Conservation (phyloP, 2,329 filamentous ascomycete genomes). For the Colletotrichum higginsianum region DNA sequence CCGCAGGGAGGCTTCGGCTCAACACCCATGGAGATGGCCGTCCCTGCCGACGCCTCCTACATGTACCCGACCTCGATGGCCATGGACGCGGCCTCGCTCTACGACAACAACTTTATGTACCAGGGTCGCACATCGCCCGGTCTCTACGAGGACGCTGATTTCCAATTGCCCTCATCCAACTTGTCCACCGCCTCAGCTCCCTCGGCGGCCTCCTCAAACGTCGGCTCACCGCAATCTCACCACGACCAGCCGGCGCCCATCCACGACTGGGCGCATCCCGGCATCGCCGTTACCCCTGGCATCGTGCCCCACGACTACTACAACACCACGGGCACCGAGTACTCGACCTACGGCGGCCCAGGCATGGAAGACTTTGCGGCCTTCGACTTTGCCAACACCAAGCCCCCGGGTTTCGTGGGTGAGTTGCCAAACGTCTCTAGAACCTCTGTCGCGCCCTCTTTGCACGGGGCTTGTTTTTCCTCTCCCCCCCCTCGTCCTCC, state of each 20-base stretch:
- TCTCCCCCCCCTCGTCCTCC: slow-evolving; percentile 36
- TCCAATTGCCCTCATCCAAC: slow-evolving; percentile 68
- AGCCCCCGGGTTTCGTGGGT: slow-evolving; percentile 69
- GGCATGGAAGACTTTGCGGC: slow-evolving; percentile 66
- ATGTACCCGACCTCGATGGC: slow-evolving; percentile 58
- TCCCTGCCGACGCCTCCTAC: slow-evolving; percentile 62
- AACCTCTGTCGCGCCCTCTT: slow-evolving; percentile 42
- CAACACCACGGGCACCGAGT: slow-evolving; percentile 66
- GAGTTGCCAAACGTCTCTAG: slow-evolving; percentile 62
- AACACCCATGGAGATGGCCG: slow-evolving; percentile 63
- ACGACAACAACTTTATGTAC: slow-evolving; percentile 64
- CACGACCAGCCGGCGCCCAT: slow-evolving; percentile 70
- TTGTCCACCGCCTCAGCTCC: slow-evolving; percentile 73
- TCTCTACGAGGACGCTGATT: slow-evolving; percentile 67
- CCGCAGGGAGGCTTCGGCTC: slow-evolving; percentile 58
- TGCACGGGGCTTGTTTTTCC: slow-evolving; percentile 47
- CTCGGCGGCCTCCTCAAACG: slow-evolving; percentile 77
- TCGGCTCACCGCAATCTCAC: slow-evolving; percentile 77
- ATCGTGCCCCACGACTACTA: slow-evolving; percentile 73
- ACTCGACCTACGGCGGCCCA: slow-evolving; percentile 66
- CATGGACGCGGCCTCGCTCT: slow-evolving; percentile 63
- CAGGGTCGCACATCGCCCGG: slow-evolving; percentile 63
- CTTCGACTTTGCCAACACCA: slow-evolving; percentile 64
- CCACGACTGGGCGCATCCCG: slow-evolving; percentile 71
- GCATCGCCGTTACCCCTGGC: slow-evolving; percentile 72